A percentile compares a stretch with the other conserved stretches of the same genome.
Conservation (phyloP, 1,139 yeast species). For the Pichia sp. region DNA sequence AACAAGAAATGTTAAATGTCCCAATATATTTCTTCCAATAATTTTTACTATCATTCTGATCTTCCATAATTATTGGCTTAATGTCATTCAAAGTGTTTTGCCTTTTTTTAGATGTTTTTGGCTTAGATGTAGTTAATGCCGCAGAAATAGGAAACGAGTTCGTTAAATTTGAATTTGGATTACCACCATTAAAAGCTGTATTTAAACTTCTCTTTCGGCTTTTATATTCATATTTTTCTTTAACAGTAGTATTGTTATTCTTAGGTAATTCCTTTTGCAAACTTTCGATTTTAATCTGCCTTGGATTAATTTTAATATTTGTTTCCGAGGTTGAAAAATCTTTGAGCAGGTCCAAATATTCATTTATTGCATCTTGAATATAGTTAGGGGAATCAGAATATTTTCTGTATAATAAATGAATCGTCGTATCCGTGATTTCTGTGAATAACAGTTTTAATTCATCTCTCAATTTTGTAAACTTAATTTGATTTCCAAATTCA, state of each 20-base stretch:
- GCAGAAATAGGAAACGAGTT: too few relatives aligned
- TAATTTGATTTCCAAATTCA: neutral
- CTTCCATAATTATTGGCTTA: neutral
- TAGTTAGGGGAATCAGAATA: slow-evolving; percentile 12
- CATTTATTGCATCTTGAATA: slow-evolving; percentile 24
- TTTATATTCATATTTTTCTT: slow-evolving; percentile 7
- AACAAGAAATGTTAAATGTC: slow-evolving; percentile 63
- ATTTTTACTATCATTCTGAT: neutral
- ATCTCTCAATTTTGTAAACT: slow-evolving; percentile 13
- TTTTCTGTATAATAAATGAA: slow-evolving; percentile 16
- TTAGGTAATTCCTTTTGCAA: too few relatives aligned
- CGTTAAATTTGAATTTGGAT: too few relatives aligned
- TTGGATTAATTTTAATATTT: neutral
- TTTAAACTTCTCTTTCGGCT: slow-evolving; percentile 9
- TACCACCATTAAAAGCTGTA: neutral
- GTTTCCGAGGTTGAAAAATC: slow-evolving; percentile 1
- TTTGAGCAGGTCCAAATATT: slow-evolving; percentile 22
- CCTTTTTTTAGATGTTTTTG: neutral
- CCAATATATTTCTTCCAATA: slow-evolving; percentile 47
- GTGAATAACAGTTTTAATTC: slow-evolving; percentile 20
- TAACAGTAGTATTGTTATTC: neutral
- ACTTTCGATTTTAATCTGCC: neutral
- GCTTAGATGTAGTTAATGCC: too few relatives aligned
- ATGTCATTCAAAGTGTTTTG: neutral
- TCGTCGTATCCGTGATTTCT: slow-evolving; percentile 12